phyloP scores from a whole-genome alignment of 441 rosid species.

The Flueggea neowawraea region DNA sequence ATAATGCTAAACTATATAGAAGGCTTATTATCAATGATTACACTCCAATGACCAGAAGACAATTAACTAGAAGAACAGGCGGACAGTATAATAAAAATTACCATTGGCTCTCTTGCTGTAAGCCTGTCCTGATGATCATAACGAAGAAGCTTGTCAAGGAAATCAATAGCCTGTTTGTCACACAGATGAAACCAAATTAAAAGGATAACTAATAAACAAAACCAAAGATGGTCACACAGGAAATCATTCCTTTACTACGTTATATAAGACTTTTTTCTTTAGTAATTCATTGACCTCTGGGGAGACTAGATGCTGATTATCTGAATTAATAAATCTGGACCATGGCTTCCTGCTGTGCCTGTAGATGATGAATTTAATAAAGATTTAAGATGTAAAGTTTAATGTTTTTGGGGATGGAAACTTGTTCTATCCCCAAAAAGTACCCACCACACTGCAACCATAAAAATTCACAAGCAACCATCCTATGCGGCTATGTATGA shows the following conservation, averaged over 20 bases:
- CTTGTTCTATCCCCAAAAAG: background rate
- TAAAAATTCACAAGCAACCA: background rate
- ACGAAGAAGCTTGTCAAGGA: slow-evolving; percentile 87
- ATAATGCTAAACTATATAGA: too few relatives aligned
- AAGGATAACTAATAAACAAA: background rate
- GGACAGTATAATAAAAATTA: slow-evolving; percentile 15
- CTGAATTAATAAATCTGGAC: slow-evolving; percentile 79
- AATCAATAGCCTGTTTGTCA: slow-evolving; percentile 76
- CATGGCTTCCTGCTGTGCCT: slow-evolving; percentile 96
- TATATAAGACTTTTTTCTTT: background rate
- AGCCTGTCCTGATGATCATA: slow-evolving; percentile 99
- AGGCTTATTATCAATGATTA: background rate
- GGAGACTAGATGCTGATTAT: slow-evolving; percentile 85
- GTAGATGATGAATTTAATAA: background rate
- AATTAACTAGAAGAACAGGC: background rate
- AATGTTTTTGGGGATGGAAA: background rate
- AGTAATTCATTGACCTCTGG: slow-evolving; percentile 51
- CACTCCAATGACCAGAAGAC: background rate
- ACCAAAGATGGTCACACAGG: background rate
- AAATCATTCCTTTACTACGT: background rate
- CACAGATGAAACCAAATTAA: background rate
- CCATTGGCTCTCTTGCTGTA: slow-evolving; percentile 98
- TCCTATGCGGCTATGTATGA: background rate
- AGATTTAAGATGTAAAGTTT: background rate
- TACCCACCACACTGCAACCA: background rate